phyloP scores from a whole-genome alignment of 495 filamentous ascomycete species.

The Cercophora sp. region DNA sequence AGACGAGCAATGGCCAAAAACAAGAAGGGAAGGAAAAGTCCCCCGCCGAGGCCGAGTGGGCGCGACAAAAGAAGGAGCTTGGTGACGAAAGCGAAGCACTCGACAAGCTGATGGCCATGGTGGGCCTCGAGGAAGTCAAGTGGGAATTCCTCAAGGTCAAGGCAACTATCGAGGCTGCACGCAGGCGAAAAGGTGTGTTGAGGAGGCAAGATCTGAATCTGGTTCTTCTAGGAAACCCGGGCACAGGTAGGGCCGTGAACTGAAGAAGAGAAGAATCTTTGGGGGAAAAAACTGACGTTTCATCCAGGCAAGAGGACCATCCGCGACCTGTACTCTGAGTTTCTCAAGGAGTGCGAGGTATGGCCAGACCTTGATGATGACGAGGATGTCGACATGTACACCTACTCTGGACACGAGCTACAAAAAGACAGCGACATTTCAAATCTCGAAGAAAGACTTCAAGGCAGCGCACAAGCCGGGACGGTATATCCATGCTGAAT shows the following conservation, averaged over 20 bases:
- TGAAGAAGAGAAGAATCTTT: no score
- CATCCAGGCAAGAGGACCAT: slow-evolving; percentile 71
- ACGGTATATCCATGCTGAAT: no score
- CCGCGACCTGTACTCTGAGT: slow-evolving; percentile 67
- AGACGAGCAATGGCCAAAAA: no score
- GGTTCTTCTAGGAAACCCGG: slow-evolving; percentile 72
- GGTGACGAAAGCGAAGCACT: slow-evolving; percentile 49
- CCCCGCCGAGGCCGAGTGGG: no score
- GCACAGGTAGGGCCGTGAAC: slow-evolving; percentile 63
- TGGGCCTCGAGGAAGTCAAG: slow-evolving; percentile 72
- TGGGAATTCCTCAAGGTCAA: slow-evolving; percentile 61
- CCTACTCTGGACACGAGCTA: no score
- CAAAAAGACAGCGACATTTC: no score
- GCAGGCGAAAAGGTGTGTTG: slow-evolving; percentile 55
- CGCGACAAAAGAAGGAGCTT: no score
- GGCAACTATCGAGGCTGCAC: slow-evolving; percentile 56
- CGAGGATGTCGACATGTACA: no score
- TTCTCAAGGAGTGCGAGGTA: slow-evolving; percentile 54
- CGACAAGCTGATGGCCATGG: slow-evolving; percentile 65
- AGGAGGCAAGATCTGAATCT: slow-evolving; percentile 58
- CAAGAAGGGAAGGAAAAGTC: no score
- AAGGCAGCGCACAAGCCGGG: no score
- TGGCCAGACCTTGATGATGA: no score
- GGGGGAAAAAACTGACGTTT: not conserved
- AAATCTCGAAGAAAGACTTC: no score